Evolutionary conservation across 1,284 basidiomycete species (phyloP), one percentile per base, ranked within the genome.

Genomic region (Cutaneotrichosporon sp.): DNA sequence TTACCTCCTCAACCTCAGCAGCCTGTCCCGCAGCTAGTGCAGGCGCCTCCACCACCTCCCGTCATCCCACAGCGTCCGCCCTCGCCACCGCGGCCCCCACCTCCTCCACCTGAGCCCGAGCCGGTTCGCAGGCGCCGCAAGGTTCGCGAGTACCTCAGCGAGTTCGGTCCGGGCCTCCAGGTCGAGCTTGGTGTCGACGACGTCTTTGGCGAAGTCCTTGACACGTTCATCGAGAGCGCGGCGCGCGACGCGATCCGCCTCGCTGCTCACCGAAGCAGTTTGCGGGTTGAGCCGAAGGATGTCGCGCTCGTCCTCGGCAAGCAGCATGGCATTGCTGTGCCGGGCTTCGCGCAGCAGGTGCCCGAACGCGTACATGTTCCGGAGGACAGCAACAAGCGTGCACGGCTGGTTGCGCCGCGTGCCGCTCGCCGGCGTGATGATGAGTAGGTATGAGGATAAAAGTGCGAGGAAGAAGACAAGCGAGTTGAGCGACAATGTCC

Each of bases 221-320:
- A 78, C 57, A 61, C 16, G 4, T 65, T 78, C 60, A 53, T 78
- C 2, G 68, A 70, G 0, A 69, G 71, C 46, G 70, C 68, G 4
- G 65, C 73, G 13, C 57, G 69, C 31, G 74, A 73, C 13, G 69
- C 70, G 0, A 61, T 71, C 18, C 72, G 73, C 36, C 58, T 79
- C 22, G 74, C 76, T 1, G 73, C 73, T 49, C 77, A 79, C 66
- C 68, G 77, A 4, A 69, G 64, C 50, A 63, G 66, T 4, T 61
- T 66, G 9, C 74, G 72, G 32, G 75, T 79, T 32, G 76, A 77
- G 65, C 34, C 74, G 36, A 76, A 72, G 58, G 77, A 79, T 67
- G 65, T 75, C 61, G 76, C 76, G 4, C 69, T 69, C 26, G 73
- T 71, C 38, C 65, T 64, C 70, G 75, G 75, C 30, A 64, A 71